Conservation (phyloP, 2,329 filamentous ascomycete genomes). For the Sclerotinia spermophila region DNA sequence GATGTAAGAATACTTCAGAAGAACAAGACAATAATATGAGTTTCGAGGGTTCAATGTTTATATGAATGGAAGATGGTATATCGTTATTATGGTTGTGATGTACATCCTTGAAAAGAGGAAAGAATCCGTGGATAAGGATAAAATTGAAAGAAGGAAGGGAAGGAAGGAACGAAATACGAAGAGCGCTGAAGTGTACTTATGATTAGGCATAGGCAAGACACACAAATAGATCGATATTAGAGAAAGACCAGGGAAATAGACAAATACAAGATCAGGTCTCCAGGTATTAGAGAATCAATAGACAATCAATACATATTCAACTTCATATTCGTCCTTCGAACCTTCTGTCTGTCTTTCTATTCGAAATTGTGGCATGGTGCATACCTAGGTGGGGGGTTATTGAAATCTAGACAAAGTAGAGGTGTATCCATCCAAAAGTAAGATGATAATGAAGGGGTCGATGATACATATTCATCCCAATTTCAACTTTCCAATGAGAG, state of each 20-base stretch:
- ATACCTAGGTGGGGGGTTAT: too few relatives aligned
- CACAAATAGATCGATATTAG: neutral
- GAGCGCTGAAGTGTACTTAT: too few relatives aligned
- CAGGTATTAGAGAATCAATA: neutral
- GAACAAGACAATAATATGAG: neutral
- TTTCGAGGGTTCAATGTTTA: fast-evolving
- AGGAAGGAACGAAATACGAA: neutral
- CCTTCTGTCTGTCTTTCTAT: neutral
- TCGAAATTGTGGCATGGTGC: neutral
- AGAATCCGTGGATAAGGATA: neutral
- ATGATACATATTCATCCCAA: neutral
- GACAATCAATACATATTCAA: neutral
- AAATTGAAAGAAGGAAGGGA: neutral
- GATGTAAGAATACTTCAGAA: neutral
- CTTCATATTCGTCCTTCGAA: neutral
- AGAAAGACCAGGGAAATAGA: neutral
- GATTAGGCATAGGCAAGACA: neutral
- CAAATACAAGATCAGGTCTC: fast-evolving
- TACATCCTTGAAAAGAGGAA: neutral
- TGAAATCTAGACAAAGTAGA: too few relatives aligned
- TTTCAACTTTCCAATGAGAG: neutral
- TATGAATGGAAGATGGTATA: neutral
- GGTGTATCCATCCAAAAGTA: neutral
- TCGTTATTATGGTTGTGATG: neutral
- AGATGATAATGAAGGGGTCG: neutral